phyloP scores from a whole-genome alignment of 2,329 filamentous ascomycete genomes.

The Paraphaeosphaeria sporulosa region DNA sequence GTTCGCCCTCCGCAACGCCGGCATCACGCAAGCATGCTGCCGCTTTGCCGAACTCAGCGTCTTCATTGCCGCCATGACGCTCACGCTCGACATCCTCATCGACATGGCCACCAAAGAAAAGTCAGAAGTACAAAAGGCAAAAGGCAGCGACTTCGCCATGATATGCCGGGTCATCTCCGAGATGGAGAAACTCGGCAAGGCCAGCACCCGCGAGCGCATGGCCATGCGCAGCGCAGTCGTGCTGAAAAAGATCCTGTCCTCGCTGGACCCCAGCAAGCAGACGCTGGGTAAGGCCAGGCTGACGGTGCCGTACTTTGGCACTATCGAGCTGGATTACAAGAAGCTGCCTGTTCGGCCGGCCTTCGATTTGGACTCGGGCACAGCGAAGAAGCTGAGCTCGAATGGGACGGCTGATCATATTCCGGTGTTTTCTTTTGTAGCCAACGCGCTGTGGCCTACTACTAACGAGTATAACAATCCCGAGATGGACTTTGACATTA shows the following conservation, averaged over 20 bases:
- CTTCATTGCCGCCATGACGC: constrained; percentile 46
- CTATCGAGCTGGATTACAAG: constrained; percentile 39
- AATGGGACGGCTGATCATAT: constrained; percentile 32
- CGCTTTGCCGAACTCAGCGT: constrained; percentile 43
- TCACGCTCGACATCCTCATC: constrained; percentile 46
- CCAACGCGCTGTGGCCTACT: constrained; percentile 43
- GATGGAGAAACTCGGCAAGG: constrained; percentile 44
- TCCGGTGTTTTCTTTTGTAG: constrained; percentile 45
- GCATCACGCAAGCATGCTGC: constrained; percentile 45
- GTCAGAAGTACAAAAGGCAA: constrained; percentile 41
- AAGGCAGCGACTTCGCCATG: constrained; percentile 47
- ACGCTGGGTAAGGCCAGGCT: constrained; percentile 29
- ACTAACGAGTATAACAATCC: constrained; percentile 21
- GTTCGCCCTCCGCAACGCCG: constrained; percentile 46
- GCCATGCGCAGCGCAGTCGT: constrained; percentile 41
- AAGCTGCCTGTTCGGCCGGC: constrained; percentile 37
- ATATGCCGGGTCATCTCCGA: constrained; percentile 45
- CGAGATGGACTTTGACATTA: constrained; percentile 43
- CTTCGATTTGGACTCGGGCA: constrained; percentile 42
- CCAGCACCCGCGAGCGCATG: constrained; percentile 43
- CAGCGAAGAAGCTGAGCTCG: constrained; percentile 35
- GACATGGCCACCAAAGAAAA: constrained; percentile 45
- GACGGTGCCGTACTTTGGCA: constrained; percentile 46
- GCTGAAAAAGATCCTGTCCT: constrained; percentile 44
- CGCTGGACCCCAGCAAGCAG: constrained; percentile 39